Evolutionary conservation across 2,329 filamentous ascomycete genomes (phyloP).

Genomic region (Fusarium acutatum): DNA sequence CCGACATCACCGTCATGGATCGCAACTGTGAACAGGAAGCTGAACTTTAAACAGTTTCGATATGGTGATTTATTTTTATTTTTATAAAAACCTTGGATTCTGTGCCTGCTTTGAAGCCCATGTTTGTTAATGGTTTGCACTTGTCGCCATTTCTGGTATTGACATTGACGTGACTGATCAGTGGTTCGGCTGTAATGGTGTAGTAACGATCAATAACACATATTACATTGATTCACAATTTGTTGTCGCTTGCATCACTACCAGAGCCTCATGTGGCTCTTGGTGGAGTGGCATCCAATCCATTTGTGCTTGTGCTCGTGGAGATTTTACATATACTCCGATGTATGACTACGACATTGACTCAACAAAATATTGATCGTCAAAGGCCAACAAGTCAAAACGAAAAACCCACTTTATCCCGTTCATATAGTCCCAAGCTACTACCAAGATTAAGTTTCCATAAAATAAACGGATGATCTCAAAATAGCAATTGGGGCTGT

Average conservation of each 20-base stretch:
- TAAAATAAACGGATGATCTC: background rate
- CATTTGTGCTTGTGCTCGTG: background rate
- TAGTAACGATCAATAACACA: background rate
- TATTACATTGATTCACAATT: background rate
- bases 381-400: background rate
- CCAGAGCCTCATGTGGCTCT: background rate
- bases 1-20: background rate
- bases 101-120: background rate
- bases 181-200: background rate
- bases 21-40: background rate
- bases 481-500: constrained; percentile 38
- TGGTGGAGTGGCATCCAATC: background rate
- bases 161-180: background rate
- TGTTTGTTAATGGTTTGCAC: background rate
- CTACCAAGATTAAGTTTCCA: background rate
- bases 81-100: background rate
- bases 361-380: background rate
- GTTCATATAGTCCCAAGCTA: background rate
- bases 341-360: background rate
- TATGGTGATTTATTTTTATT: too few relatives aligned
- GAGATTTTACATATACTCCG: constrained; percentile 1
- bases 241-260: background rate
- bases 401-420: background rate
- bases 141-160: background rate
- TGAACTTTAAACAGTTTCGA: background rate